Evolutionary conservation across 192 early-diverging fungal species (phyloP), one percentile per base, ranked within the genome.

Genomic region (Backusella luteola): DNA sequence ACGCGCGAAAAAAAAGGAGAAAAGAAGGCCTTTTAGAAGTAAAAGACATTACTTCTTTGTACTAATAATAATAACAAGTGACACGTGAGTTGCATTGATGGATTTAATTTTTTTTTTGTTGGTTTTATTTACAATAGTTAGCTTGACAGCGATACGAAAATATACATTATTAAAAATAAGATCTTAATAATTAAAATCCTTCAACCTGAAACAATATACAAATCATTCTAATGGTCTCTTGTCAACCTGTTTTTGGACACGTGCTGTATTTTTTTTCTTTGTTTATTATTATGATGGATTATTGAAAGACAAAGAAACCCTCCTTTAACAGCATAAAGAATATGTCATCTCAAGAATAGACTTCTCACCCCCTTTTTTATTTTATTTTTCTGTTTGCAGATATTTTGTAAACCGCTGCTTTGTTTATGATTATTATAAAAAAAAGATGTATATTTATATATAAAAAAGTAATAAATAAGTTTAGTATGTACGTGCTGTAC

Each of bases 401-500:
- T 56, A 26, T n/a, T 56, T 53, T 56, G n/a, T 56, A 56, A 56
- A 53, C 19, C 21, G 52, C 52, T 21, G 52, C 21, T 53, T 53
- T 53, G 52, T 53, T 53, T 53, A 53, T 53, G 6, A 9, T n/a
- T 52, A 52, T 52, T 52, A 52, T n/a, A 52, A 52, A 6, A 32
- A 32, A 32, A 32, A 32, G 32, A 52, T 52, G 14, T 46, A 44
- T 44, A 46, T 3, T 11, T 49, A 49, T 49, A 6, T 19, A 19
- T 6, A 53, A 9, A 8, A 21, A 56, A 21, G n/a, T 9, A 21
- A 56, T 56, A 21, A n/a, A 39, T 17, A 36, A 36, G 67, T 21
- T 69, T 69, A 69, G 35, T 34, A 69, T 69, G 67, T 69, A 69
- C n/a, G 67, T 69, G 67, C 67, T 69, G 67, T 69, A n/a, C 67